Conservation (phyloP, 345 rosid genomes). For the Hypericum perforatum region DNA sequence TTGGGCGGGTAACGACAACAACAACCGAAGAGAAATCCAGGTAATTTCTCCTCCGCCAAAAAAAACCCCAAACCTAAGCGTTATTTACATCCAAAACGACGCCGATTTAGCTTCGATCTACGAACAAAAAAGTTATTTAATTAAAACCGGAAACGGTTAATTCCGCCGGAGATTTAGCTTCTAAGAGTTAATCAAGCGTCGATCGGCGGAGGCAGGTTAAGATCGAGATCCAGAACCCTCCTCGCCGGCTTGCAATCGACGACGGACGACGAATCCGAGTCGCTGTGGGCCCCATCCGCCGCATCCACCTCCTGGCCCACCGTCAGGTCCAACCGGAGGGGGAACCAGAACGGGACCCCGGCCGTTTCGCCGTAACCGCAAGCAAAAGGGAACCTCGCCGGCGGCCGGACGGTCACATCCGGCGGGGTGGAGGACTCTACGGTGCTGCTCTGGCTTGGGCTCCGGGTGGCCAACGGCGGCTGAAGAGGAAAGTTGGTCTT, state of each 20-base stretch:
- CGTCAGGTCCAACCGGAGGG: slow-evolving; percentile 37
- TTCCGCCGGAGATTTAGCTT: no score
- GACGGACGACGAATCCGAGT: slow-evolving; percentile 33
- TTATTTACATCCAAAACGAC: no score
- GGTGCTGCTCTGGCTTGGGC: slow-evolving; percentile 31
- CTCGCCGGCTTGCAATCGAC: slow-evolving; percentile 27
- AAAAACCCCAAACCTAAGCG: no score
- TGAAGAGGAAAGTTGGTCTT: slow-evolving; percentile 53
- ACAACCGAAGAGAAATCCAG: no score
- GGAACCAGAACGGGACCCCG: slow-evolving; percentile 26
- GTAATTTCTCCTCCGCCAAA: no score
- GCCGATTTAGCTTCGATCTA: no score
- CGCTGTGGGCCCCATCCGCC: slow-evolving; percentile 22
- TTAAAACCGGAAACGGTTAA: no score
- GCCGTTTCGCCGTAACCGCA: slow-evolving; percentile 22
- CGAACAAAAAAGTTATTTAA: no score
- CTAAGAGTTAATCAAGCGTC: slow-evolving; percentile 34
- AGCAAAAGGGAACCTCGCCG: slow-evolving; percentile 39
- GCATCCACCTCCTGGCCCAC: slow-evolving; percentile 15
- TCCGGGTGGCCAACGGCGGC: slow-evolving; percentile 6
- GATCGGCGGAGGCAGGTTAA: slow-evolving; percentile 57
- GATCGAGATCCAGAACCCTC: slow-evolving; percentile 38
- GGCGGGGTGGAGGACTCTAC: slow-evolving; percentile 32
- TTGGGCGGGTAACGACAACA: no score
- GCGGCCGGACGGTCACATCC: not conserved